Evolutionary conservation across 2,329 filamentous ascomycete species (phyloP).

Genomic region (Cercospora sp.): DNA sequence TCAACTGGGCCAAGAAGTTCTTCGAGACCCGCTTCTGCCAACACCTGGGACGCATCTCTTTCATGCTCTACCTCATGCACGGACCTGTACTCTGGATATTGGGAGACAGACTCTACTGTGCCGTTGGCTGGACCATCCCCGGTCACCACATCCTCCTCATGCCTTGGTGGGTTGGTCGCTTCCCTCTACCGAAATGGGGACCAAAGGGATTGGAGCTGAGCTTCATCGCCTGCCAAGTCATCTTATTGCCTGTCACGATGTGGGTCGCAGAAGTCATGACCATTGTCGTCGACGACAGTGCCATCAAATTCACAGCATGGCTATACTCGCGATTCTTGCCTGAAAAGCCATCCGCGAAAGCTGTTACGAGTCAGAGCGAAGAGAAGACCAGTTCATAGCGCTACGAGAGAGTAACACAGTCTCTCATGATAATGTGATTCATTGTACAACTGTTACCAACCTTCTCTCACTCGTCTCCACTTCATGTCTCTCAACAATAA

Average conservation of each 20-base stretch:
- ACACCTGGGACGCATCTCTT: slow-evolving; percentile 64
- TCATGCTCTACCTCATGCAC: slow-evolving; percentile 64
- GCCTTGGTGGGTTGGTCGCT: slow-evolving; percentile 57
- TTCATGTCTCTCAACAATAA: neutral
- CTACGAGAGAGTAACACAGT: slow-evolving; percentile 1
- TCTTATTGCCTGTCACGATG: slow-evolving; percentile 61
- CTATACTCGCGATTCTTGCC: slow-evolving; percentile 52
- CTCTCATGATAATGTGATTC: slow-evolving; percentile 7
- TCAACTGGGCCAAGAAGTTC: slow-evolving; percentile 58
- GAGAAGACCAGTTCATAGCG: slow-evolving; percentile 16
- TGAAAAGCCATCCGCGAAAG: slow-evolving; percentile 15
- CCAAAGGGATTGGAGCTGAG: slow-evolving; percentile 60
- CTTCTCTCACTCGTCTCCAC: neutral
- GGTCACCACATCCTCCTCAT: slow-evolving; percentile 52
- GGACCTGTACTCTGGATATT: slow-evolving; percentile 61
- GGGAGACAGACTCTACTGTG: slow-evolving; percentile 64
- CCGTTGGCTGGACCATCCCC: slow-evolving; percentile 56
- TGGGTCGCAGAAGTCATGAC: slow-evolving; percentile 60
- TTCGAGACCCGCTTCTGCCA: slow-evolving; percentile 62
- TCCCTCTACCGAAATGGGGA: slow-evolving; percentile 57
- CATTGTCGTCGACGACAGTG: slow-evolving; percentile 59
- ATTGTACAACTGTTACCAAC: slow-evolving; percentile 1
- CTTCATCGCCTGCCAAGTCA: slow-evolving; percentile 60
- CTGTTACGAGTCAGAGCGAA: slow-evolving; percentile 6
- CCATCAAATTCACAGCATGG: slow-evolving; percentile 59